These are phyloP conservation scores for Podila verticillata DNA, from an alignment of 192 early-diverging fungal genomes.

Conservation along the genomic window DNA sequence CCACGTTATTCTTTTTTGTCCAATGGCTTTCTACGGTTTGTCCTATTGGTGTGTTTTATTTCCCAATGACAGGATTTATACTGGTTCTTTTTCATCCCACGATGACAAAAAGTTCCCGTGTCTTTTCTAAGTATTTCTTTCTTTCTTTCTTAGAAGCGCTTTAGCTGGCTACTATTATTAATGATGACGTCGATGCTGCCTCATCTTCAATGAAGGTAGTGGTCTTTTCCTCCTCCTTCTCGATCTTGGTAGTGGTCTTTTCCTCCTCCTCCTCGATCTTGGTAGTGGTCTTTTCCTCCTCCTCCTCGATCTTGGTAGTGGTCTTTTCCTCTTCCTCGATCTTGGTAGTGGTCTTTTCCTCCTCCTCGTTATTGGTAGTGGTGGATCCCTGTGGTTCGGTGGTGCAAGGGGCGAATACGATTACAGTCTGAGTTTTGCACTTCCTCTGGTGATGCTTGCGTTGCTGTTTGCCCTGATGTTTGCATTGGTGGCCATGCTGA, in stretches of 20 bases:
- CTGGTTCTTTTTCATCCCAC: too few species aligned
- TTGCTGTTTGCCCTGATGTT: neutral
- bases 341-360: neutral
- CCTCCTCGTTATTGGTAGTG: neutral
- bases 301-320: neutral
- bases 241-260: neutral
- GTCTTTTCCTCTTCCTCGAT: neutral
- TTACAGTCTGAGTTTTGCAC: slow-evolving; percentile 23
- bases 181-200: too few species aligned
- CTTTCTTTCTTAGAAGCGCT: too few species aligned
- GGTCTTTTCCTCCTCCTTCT: too few species aligned
- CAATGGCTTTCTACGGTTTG: too few species aligned
- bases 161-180: too few species aligned
- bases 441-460: slow-evolving; percentile 18
- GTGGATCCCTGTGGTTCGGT: neutral
- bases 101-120: too few species aligned
- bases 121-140: too few species aligned
- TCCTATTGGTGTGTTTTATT: too few species aligned
- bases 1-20: too few species aligned
- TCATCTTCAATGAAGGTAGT: too few species aligned
- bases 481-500: slow-evolving; percentile 3
- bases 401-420: slow-evolving; percentile 18
- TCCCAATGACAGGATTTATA: too few species aligned
- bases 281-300: neutral
- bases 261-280: neutral